Conservation (phyloP, 2,329 filamentous ascomycete species). For the Botrytis sinoallii region DNA sequence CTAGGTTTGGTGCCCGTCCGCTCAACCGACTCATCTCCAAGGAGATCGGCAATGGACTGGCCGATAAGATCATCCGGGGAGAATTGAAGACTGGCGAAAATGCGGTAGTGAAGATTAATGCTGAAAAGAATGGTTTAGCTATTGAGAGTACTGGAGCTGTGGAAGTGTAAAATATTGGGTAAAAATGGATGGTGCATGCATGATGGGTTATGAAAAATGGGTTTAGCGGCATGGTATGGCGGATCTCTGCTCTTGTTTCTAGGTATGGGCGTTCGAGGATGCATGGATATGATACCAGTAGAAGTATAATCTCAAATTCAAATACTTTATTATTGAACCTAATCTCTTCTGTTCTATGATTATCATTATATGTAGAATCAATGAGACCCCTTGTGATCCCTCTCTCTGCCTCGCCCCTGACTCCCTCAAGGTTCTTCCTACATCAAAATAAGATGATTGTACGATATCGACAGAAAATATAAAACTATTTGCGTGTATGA, state of each 20-base stretch:
- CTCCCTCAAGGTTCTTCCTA: not conserved
- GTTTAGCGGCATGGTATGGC: slow-evolving; percentile 5
- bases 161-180: not conserved
- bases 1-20: slow-evolving; percentile 84
- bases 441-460: not conserved
- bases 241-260: slow-evolving; percentile 11
- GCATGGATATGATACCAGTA: not conserved
- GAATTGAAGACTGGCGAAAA: slow-evolving; percentile 72
- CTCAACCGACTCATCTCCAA: slow-evolving; percentile 87
- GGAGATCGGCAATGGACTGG: slow-evolving; percentile 83
- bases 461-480: not conserved
- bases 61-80: slow-evolving; percentile 88
- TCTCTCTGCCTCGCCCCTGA: not conserved
- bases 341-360: not conserved
- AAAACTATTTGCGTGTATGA: not conserved
- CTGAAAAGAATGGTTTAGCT: slow-evolving; percentile 56
- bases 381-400: not conserved
- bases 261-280: not conserved
- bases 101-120: slow-evolving; percentile 67
- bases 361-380: not conserved
- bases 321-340: not conserved
- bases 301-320: not conserved
- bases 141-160: slow-evolving; percentile 38
- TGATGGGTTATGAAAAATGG: slow-evolving; percentile 4
- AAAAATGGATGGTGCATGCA: not conserved